phyloP scores from a whole-genome alignment of 2,329 filamentous ascomycete genomes.

The Phialophora expanda region DNA sequence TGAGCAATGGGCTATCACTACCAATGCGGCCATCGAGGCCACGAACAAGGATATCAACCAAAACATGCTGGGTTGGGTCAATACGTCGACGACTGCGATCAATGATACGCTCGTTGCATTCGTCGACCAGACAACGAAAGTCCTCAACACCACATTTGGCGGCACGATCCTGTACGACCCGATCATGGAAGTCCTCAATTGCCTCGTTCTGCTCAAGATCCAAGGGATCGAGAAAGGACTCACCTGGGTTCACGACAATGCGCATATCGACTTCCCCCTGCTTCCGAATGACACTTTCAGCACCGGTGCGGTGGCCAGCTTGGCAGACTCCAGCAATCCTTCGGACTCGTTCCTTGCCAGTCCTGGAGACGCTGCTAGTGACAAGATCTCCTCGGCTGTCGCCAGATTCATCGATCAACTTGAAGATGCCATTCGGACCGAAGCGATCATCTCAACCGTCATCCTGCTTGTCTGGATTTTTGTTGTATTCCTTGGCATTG shows the following conservation, averaged over 20 bases:
- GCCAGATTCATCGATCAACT: constrained; percentile 71
- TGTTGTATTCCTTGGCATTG: constrained; percentile 74
- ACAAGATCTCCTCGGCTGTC: constrained; percentile 81
- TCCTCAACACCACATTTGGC: constrained; percentile 78
- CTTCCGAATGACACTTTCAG: constrained; percentile 84
- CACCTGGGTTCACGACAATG: constrained; percentile 91
- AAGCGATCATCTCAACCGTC: constrained; percentile 77
- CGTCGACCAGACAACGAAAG: constrained; percentile 74
- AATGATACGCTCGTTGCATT: constrained; percentile 86
- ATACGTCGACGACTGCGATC: constrained; percentile 78
- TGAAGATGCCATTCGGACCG: constrained; percentile 69
- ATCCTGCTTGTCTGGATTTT: constrained; percentile 79
- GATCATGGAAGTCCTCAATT: constrained; percentile 79
- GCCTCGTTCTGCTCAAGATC: constrained; percentile 86
- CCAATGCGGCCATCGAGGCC: constrained; percentile 72
- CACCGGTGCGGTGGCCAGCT: constrained; percentile 68
- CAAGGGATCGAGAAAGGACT: constrained; percentile 81
- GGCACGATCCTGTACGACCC: constrained; percentile 79
- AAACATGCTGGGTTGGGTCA: constrained; percentile 85
- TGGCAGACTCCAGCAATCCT: constrained; percentile 58
- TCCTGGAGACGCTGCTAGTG: constrained; percentile 72
- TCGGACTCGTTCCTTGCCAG: constrained; percentile 75
- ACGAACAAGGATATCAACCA: constrained; percentile 77
- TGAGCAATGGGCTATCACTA: constrained; percentile 73
- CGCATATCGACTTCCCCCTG: constrained; percentile 78